phyloP scores from a whole-genome alignment of 306 rosid genomes.

The Cucurbita ficifolia region DNA sequence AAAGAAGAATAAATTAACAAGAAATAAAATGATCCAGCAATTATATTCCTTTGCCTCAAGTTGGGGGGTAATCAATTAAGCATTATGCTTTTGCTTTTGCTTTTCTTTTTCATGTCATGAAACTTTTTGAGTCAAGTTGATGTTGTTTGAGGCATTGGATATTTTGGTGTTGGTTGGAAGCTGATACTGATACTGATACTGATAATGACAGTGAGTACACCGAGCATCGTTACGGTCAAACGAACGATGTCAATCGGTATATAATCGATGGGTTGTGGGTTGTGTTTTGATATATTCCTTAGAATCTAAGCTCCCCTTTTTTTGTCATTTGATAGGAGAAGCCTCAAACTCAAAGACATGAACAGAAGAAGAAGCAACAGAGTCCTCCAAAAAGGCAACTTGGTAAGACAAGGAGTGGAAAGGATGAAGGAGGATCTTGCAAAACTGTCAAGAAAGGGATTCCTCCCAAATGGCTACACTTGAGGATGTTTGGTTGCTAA shows the following conservation, averaged over 20 bases:
- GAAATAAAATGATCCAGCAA: neutral
- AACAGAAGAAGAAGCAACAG: neutral
- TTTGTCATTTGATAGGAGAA: neutral
- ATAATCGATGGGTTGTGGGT: neutral
- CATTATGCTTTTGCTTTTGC: slow-evolving; percentile 5
- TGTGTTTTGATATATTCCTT: neutral
- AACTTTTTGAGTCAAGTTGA: slow-evolving; percentile 1
- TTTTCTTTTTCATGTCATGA: neutral
- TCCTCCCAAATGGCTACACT: slow-evolving; percentile 41
- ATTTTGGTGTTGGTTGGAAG: neutral
- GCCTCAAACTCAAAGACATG: neutral
- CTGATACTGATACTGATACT: neutral
- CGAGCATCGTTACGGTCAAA: neutral
- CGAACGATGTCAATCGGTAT: neutral
- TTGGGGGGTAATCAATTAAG: neutral
- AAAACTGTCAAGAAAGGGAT: slow-evolving; percentile 28
- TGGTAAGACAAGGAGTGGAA: slow-evolving; percentile 19
- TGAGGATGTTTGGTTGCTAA: slow-evolving; percentile 53
- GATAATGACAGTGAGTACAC: neutral
- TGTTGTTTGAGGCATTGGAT: neutral
- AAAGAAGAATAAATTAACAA: neutral
- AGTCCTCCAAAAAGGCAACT: slow-evolving; percentile 3
- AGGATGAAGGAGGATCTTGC: slow-evolving; percentile 26
- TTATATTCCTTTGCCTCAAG: slow-evolving; percentile 5
- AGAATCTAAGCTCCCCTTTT: neutral